These are phyloP conservation scores for Microbotryum silenes-acaulis DNA, from an alignment of 1,284 basidiomycete genomes.

Conservation along the genomic window DNA sequence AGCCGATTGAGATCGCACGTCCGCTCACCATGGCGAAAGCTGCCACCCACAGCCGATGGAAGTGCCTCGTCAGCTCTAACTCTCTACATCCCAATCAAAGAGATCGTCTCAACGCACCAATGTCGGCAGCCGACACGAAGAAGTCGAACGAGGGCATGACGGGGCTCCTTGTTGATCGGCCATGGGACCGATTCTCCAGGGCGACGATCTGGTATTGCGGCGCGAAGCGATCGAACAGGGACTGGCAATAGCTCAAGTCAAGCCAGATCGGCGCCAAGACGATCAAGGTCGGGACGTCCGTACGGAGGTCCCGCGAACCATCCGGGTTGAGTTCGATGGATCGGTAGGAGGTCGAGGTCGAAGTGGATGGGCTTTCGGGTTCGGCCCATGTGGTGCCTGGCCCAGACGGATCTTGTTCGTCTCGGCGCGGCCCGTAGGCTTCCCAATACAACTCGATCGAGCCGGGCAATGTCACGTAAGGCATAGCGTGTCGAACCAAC, in stretches of 20 bases:
- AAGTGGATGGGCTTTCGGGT: no score
- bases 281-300: conserved; percentile 10
- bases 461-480: conserved; percentile 10
- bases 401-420: no score
- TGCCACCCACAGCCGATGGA: background rate
- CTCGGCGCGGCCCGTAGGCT: background rate
- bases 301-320: background rate
- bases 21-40: conserved; percentile 11
- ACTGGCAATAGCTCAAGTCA: conserved; percentile 5
- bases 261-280: conserved; percentile 16
- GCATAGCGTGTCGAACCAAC: conserved; percentile 5
- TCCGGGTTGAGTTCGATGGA: background rate
- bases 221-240: conserved; percentile 11
- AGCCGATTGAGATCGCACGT: no score
- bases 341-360: no score
- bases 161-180: background rate
- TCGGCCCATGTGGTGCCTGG: no score
- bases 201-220: conserved; percentile 2
- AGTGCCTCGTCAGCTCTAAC: background rate
- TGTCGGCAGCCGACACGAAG: conserved; percentile 6
- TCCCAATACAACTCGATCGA: conserved; percentile 16
- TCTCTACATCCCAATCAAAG: background rate
- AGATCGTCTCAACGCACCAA: background rate
- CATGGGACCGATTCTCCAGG: conserved; percentile 13
- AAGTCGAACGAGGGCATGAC: conserved; percentile 5